Base-by-base conservation (phyloP, 345 rosid genomes). In the Balakata baccata region DNA sequence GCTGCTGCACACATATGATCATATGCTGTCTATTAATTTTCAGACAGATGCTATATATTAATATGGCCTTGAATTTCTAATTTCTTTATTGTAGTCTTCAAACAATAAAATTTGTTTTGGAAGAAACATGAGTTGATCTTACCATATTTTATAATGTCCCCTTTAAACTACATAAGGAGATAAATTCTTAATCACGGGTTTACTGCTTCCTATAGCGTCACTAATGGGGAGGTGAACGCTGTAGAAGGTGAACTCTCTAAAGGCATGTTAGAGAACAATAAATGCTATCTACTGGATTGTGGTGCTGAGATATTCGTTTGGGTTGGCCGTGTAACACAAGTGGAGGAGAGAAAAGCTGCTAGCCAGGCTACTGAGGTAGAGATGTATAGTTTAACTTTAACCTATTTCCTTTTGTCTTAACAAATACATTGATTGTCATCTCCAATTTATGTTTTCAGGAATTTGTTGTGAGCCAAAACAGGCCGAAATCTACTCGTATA, bases 321-420 rank as follows among this genome's bases (percentile, higher is more conserved):
- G 99, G 91, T 93, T 89, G 98, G 99, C 74, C 97, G 98, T 80
- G 86, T 85, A 78, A 96, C 99, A 69, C 96, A 89, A 82, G 89
- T 96, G 80, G 98, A 96, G 79, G 99, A 91, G 84, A 91, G 98
- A 83, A 96, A 96, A 87, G 81, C 86, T 71, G 94, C 94, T 75
- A 81, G 81, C 84, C 93, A 87, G 86, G 86, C 82, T 72, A 93
- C 89, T 74, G 98, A 96, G 99, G 99, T 96, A 81, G 60, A 74
- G 71, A 51, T 70, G 60, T 25, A 45, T 45, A 46, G 34, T 56
- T 71, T 70, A 53, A 37, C 64, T 56, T 71, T 70, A 53, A 37
- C 64, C 73, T 58, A 18, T 52, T 66, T 73, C 58, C 29, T 62
- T 60, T 68, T 34, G 52, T 25, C 53, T 45, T 71, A 41, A 66